These are phyloP conservation scores for Tolypocladium amazonense DNA, from an alignment of 2,329 filamentous ascomycete species.

Conservation along the genomic window DNA sequence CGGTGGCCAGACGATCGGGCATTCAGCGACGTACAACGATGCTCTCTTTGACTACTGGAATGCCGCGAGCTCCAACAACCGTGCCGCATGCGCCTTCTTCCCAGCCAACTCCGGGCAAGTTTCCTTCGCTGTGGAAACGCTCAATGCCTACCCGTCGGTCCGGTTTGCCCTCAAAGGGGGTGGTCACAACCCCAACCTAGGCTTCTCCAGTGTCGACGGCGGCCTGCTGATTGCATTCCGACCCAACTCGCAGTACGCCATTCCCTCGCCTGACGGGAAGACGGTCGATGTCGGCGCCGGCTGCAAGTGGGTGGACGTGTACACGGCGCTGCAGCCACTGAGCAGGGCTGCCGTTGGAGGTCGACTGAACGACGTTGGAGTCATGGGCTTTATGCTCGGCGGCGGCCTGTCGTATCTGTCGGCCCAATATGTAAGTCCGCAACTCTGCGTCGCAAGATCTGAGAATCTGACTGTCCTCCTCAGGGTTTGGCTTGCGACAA, in stretches of 20 bases:
- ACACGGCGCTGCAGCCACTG: conserved; percentile 26
- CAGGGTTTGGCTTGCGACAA: conserved; percentile 4
- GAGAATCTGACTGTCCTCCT: conserved; percentile 21
- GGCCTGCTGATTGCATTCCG: conserved; percentile 30
- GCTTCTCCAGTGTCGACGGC: conserved; percentile 37
- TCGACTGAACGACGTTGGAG: conserved; percentile 34
- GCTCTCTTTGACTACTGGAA: conserved; percentile 9
- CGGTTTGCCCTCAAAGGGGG: conserved; percentile 45
- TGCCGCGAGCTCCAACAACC: conserved; percentile 4
- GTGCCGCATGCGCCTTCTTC: conserved; percentile 30
- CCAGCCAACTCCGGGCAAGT: conserved; percentile 40
- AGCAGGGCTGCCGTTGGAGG: conserved; percentile 32
- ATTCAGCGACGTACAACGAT: conserved; percentile 3
- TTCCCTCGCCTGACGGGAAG: conserved; percentile 18
- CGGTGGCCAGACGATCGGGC: background rate
- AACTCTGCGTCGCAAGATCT: background rate
- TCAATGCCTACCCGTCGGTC: conserved; percentile 31
- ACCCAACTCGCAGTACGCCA: conserved; percentile 2
- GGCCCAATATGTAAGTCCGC: conserved; percentile 35
- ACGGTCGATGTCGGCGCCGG: conserved; percentile 34
- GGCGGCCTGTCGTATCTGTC: conserved; percentile 42
- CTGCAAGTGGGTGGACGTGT: conserved; percentile 31
- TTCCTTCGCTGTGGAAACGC: conserved; percentile 36
- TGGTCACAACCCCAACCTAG: conserved; percentile 45
- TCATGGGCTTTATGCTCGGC: conserved; percentile 40